Evolutionary conservation across 78 protist species (phyloP), one percentile per base, ranked within the genome.

Genomic region (Mantamonas sphyraenae): DNA sequence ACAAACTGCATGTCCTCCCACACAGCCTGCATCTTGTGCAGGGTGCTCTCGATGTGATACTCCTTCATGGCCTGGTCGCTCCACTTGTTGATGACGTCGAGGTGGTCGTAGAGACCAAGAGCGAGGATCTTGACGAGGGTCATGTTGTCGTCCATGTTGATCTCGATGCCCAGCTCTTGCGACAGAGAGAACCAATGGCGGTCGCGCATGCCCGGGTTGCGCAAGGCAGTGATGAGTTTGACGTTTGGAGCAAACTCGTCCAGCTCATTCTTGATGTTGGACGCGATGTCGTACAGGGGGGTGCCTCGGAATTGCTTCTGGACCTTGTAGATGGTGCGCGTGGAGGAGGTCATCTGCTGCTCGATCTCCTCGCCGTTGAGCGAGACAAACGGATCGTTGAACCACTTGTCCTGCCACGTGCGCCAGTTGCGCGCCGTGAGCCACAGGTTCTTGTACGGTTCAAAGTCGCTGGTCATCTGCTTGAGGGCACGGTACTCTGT

Each of bases 361-460:
- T 81, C 86, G 87, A 84, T 78, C 39, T 0, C 31, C 35, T 68
- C 71, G n/a, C 87, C 79, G 40, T 89, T 73, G 51, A 89, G 55
- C 2, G 2, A 0, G 31, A 4, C n/a, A 62, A 80, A 84, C n/a
- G 82, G 62, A 7, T 64, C 86, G 37, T 31, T n/a, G 58, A 57
- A 16, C 91, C 92, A 86, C 22, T 30, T 34, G 22, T 58, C 8
- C 26, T 71, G 19, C 77, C 74, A 71, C 34, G 68, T 16, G 35
- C 5, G 16, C 93, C 93, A 92, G 3, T 76, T 58, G 69, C 9
- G 28, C 33, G 89, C 70, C 0, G 96, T 77, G 35, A 37, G 0
- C 96, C 96, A 92, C 30, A 92, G 72, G 28, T 64, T 56, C 3
- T 80, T 22, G 61, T 65, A 85, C 16, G 91, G 90, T 47, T 82